Conservation (phyloP, 176 grass and related monocot genomes). For the Zizania latifolia region DNA sequence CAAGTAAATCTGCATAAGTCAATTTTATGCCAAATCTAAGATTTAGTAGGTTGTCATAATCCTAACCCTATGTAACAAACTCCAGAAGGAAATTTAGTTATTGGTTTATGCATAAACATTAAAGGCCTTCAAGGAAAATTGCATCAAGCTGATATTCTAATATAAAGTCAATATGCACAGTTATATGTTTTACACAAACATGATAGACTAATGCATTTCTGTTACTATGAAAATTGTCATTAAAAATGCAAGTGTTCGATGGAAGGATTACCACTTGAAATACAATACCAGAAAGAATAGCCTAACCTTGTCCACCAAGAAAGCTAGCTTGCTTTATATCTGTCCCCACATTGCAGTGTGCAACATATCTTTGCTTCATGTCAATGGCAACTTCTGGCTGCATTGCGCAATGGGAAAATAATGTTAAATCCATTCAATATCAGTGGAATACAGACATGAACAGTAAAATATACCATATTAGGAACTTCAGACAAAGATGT, state of each 20-base stretch:
- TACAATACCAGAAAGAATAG: slow-evolving; percentile 20
- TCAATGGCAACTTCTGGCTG: slow-evolving; percentile 82
- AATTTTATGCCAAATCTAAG: slow-evolving; percentile 4
- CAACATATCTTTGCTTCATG: slow-evolving; percentile 98
- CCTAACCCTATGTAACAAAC: neutral
- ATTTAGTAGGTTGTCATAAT: neutral
- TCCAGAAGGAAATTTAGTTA: neutral
- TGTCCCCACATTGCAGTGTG: slow-evolving; percentile 87
- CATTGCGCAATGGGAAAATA: slow-evolving; percentile 30
- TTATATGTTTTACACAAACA: neutral
- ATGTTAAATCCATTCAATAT: slow-evolving; percentile 14
- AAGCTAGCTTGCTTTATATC: slow-evolving; percentile 99
- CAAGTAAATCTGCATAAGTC: neutral
- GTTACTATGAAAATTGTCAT: neutral
- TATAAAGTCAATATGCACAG: neutral
- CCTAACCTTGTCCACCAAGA: slow-evolving; percentile 74
- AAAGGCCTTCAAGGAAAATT: neutral
- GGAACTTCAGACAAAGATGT: neutral
- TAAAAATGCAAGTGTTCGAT: neutral
- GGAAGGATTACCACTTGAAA: neutral
- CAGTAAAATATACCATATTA: neutral
- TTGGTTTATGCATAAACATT: neutral
- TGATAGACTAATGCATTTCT: neutral
- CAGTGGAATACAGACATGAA: neutral
- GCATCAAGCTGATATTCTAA: neutral